These are phyloP conservation scores for Phytophthora podocarpi DNA, from an alignment of 352 stramenopile genomes.

Conservation along the genomic window DNA sequence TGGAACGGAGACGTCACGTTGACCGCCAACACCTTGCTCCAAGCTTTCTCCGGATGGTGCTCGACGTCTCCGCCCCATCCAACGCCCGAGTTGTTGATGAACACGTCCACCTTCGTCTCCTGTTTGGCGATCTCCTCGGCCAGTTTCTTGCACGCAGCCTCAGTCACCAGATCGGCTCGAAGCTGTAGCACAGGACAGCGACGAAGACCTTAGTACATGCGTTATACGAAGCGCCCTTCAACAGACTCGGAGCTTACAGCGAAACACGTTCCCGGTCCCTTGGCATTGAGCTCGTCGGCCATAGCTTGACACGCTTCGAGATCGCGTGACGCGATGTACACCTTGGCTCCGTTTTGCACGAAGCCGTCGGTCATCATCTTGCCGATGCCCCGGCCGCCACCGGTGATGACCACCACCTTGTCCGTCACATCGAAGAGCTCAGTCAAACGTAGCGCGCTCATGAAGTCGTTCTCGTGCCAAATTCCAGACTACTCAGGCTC, in stretches of 20 bases:
- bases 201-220: background rate
- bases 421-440: conserved; percentile 69
- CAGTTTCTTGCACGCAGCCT: conserved; percentile 38
- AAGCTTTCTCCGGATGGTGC: conserved; percentile 67
- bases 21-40: conserved; percentile 93
- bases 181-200: conserved; percentile 31
- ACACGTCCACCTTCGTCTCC: conserved; percentile 85
- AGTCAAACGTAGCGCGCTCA: conserved; percentile 17
- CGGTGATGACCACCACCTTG: conserved; percentile 92
- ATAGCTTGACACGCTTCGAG: conserved; percentile 78
- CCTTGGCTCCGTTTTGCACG: conserved; percentile 89
- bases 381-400: conserved; percentile 92
- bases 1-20: conserved; percentile 97
- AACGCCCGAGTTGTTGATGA: conserved; percentile 93
- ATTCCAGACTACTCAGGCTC: too few relatives aligned
- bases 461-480: too few relatives aligned
- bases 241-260: conserved; percentile 35
- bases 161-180: conserved; percentile 35
- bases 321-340: conserved; percentile 91
- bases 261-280: conserved; percentile 64
- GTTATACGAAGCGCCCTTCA: conserved; percentile 47
- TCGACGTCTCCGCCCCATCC: conserved; percentile 43
- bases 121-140: conserved; percentile 75
- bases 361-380: conserved; percentile 96
- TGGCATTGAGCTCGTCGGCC: conserved; percentile 63